These are phyloP conservation scores for Acanthochlamys bracteata DNA, from an alignment of 106 monocot species.

Conservation along the genomic window DNA sequence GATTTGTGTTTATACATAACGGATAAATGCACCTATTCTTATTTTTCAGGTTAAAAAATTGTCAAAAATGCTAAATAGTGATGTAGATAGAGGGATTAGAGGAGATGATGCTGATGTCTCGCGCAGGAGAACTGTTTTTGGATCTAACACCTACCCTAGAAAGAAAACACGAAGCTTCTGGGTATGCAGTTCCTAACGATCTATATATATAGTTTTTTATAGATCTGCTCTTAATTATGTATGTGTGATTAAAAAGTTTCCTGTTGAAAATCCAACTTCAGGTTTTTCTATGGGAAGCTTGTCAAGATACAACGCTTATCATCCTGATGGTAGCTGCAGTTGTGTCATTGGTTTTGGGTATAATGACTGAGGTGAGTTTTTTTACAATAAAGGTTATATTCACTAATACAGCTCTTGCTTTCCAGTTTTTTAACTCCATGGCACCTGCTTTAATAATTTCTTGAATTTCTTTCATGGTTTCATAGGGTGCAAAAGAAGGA, in stretches of 20 bases:
- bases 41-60: constrained; percentile 24
- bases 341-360: constrained; percentile 72
- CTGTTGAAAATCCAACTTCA: constrained; percentile 14
- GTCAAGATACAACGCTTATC: constrained; percentile 82
- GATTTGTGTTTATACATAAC: too few species aligned
- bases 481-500: constrained; percentile 80
- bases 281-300: constrained; percentile 83
- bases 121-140: constrained; percentile 23
- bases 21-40: too few species aligned
- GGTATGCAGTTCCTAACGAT: constrained; percentile 6
- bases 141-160: constrained; percentile 31
- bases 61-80: constrained; percentile 26
- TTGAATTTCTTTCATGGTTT: not conserved
- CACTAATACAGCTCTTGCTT: too few species aligned
- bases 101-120: constrained; percentile 27
- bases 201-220: not conserved
- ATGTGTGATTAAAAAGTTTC: not conserved
- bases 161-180: constrained; percentile 35
- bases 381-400: too few species aligned
- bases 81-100: constrained; percentile 28
- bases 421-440: too few species aligned
- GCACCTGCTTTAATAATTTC: too few species aligned
- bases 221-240: too few species aligned
- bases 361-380: constrained; percentile 64
- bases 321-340: constrained; percentile 84